phyloP scores from a whole-genome alignment of 345 rosid genomes.

The Ceriops zippeliana region DNA sequence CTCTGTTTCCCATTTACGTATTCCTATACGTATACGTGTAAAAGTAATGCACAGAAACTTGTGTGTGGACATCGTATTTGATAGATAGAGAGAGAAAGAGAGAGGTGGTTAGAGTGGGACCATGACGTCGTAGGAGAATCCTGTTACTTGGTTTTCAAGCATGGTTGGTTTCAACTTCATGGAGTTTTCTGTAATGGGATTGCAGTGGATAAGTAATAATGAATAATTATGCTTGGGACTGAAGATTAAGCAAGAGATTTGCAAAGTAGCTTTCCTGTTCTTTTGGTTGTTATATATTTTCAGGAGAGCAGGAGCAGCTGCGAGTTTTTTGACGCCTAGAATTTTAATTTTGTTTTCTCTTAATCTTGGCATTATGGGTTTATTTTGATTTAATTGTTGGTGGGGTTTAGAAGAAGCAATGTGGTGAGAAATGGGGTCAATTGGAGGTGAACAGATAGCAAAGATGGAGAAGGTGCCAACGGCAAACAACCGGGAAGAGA shows the following conservation, averaged over 20 bases:
- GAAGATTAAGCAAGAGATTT: constrained; percentile 23
- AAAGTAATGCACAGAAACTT: neutral
- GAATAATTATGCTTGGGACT: constrained; percentile 10
- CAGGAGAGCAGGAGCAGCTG: constrained; percentile 32
- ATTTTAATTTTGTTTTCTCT: constrained; percentile 21
- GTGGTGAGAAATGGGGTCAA: constrained; percentile 65
- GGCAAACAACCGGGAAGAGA: constrained; percentile 63
- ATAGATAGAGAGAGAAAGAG: neutral
- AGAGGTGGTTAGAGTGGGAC: constrained; percentile 8
- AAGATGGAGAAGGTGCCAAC: constrained; percentile 71
- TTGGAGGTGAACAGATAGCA: constrained; percentile 64
- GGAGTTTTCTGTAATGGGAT: constrained; percentile 32
- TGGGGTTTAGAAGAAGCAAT: constrained; percentile 23
- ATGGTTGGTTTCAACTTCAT: constrained; percentile 44
- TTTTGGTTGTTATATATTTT: constrained; percentile 16
- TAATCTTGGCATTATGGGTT: constrained; percentile 24
- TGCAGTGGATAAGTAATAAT: constrained; percentile 37
- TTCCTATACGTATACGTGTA: neutral
- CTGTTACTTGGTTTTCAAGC: constrained; percentile 56
- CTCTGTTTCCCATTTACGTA: neutral
- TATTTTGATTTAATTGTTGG: constrained; percentile 19
- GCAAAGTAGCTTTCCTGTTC: constrained; percentile 7
- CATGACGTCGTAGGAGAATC: neutral
- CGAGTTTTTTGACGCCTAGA: constrained; percentile 19
- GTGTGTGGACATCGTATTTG: neutral